Conservation (phyloP, 805 yeast species). For the Saturnispora saitoi region DNA sequence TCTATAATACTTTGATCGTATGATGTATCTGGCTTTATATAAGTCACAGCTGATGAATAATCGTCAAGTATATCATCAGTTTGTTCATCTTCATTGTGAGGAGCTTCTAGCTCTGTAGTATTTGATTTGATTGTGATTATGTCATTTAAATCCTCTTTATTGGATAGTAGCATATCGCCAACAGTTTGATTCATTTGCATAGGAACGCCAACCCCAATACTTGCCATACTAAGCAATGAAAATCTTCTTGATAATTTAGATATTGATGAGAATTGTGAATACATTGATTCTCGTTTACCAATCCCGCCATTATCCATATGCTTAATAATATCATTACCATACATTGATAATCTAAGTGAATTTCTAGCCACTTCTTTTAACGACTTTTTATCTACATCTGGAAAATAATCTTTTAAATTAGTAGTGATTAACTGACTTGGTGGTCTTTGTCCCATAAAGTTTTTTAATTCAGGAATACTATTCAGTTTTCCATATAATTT, state of each 20-base stretch:
- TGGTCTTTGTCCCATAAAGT: slow-evolving; percentile 81
- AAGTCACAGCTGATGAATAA: slow-evolving; percentile 4
- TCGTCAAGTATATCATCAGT: slow-evolving; percentile 5
- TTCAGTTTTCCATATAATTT: not conserved
- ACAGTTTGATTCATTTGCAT: slow-evolving; percentile 38
- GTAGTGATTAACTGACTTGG: slow-evolving; percentile 87
- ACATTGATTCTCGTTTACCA: slow-evolving; percentile 17
- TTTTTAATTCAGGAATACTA: slow-evolving; percentile 6
- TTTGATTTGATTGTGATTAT: slow-evolving; percentile 2
- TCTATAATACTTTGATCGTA: slow-evolving; percentile 36
- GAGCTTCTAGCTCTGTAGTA: slow-evolving; percentile 17
- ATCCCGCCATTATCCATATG: slow-evolving; percentile 12
- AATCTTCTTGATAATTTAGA: slow-evolving; percentile 15
- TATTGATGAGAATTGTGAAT: slow-evolving; percentile 15
- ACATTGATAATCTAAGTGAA: slow-evolving; percentile 70
- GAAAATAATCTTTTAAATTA: slow-evolving; percentile 85
- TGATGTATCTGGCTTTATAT: slow-evolving; percentile 7
- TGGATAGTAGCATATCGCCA: slow-evolving; percentile 54
- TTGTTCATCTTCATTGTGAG: not conserved
- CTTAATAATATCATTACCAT: slow-evolving; percentile 18
- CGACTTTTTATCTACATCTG: slow-evolving; percentile 63
- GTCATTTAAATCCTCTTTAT: slow-evolving; percentile 38
- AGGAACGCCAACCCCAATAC: slow-evolving; percentile 24
- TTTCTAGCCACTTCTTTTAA: slow-evolving; percentile 75
- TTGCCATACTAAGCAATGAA: slow-evolving; percentile 23